Evolutionary conservation across 192 early-diverging fungal species (phyloP), one percentile per base, ranked within the genome.

Genomic region (Geranomyces michiganensis): DNA sequence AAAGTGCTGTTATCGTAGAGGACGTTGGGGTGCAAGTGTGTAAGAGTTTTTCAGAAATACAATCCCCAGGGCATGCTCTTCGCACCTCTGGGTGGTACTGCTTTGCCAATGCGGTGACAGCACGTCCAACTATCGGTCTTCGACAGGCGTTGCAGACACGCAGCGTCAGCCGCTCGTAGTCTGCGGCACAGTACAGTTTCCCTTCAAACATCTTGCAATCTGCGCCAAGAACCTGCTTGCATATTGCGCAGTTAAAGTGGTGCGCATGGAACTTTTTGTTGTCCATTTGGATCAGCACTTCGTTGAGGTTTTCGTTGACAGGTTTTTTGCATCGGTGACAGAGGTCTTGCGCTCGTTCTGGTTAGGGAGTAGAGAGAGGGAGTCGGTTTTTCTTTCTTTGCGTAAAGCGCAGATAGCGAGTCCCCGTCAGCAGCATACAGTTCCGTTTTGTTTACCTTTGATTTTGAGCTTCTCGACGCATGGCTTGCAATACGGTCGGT

Each of bases 81-180:
- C 15, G 51, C 24, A 83, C 81, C 70, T 86, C 82, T 21, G 81
- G 72, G 58, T 86, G 85, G 69, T 76, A 86, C 14, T 73, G 49
- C 45, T 75, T 78, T 24, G 84, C 81, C 22, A 84, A 31, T 1
- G 77, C 79, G 6, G 65, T 74, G 14, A 85, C 65, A 67, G 58
- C 74, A 22, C 73, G 56, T 13, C 84, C 85, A 1, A 67, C 65
- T 14, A 87, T 83, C 27, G 78, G 72, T 47, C 70, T 44, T 44
- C 71, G 61, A 70, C 85, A 87, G 0, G 72, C 78, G 19, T 67
- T 48, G 65, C 85, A 87, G 0, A 65, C 62, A 3, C 67, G 67
- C n/a, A 75, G 71, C 0, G 70, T 66, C 12, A 72, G 44, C 58
- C 62, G 53, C 26, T 78, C 74, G 47, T 71, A 81, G 61, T 83